Percentiles rank a stretch among this genome's conserved stretches.
phyloP scores from a whole-genome alignment of 2,329 filamentous ascomycete genomes.

The Cladophialophora psammophila region DNA sequence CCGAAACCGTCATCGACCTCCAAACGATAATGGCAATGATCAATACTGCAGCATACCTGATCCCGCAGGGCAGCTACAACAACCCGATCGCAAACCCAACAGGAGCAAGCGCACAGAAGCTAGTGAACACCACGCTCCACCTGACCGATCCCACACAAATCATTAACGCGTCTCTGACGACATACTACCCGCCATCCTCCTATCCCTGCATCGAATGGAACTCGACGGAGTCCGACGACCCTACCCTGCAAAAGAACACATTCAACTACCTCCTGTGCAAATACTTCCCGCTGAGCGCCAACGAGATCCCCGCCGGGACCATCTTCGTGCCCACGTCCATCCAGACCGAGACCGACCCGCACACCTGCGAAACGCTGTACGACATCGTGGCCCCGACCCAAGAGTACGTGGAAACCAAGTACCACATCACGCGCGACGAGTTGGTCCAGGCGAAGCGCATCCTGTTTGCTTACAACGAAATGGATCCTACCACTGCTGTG shows the following conservation, averaged over 20 bases:
- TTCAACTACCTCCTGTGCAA: slow-evolving; percentile 25
- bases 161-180: slow-evolving; percentile 10
- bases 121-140: slow-evolving; percentile 5
- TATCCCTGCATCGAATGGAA: slow-evolving; percentile 19
- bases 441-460: slow-evolving; percentile 17
- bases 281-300: slow-evolving; percentile 18
- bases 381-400: slow-evolving; percentile 12
- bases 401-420: slow-evolving; percentile 6
- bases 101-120: not conserved
- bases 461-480: slow-evolving; percentile 22
- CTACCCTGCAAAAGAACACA: not conserved
- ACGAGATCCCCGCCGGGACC: slow-evolving; percentile 21
- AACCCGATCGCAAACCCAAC: not conserved
- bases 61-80: slow-evolving; percentile 7
- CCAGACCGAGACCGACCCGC: slow-evolving; percentile 6
- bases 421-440: slow-evolving; percentile 24
- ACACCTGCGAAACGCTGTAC: slow-evolving; percentile 9
- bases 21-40: slow-evolving; percentile 6
- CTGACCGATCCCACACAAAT: slow-evolving; percentile 1
- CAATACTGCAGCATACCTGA: slow-evolving; percentile 1
- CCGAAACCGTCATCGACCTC: slow-evolving; percentile 5
- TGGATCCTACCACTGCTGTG: slow-evolving; percentile 20
- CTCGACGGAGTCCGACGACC: slow-evolving; percentile 6
- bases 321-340: slow-evolving; percentile 18
- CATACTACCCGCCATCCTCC: not conserved